These are phyloP conservation scores for Candida endomychidarum DNA, from an alignment of 805 yeast species.

Conservation along the genomic window DNA sequence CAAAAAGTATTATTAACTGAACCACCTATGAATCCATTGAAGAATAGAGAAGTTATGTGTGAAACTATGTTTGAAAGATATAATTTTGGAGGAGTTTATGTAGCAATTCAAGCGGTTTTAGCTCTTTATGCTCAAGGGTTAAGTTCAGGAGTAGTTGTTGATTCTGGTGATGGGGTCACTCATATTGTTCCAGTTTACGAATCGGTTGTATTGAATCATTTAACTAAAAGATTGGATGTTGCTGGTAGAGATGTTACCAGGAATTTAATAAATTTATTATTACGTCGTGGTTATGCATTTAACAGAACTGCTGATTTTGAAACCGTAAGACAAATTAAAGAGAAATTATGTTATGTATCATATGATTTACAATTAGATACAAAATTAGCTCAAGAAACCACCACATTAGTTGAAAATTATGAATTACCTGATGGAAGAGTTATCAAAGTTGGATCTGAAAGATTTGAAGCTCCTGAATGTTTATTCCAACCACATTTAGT, in stretches of 20 bases:
- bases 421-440: slow-evolving; percentile 97
- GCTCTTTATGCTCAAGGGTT: slow-evolving; percentile 97
- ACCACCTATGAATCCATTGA: slow-evolving; percentile 96
- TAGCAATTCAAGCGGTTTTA: slow-evolving; percentile 96
- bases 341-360: slow-evolving; percentile 83
- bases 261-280: slow-evolving; percentile 82
- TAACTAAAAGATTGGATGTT: slow-evolving; percentile 88
- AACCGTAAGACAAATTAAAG: slow-evolving; percentile 97
- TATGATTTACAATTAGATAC: slow-evolving; percentile 91
- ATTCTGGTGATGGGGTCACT: slow-evolving; percentile 98
- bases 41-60: slow-evolving; percentile 88
- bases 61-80: slow-evolving; percentile 91
- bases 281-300: slow-evolving; percentile 96
- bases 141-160: slow-evolving; percentile 96
- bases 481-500: slow-evolving; percentile 93
- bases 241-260: slow-evolving; percentile 99
- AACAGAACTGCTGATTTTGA: slow-evolving; percentile 98
- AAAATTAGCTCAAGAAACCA: slow-evolving; percentile 88
- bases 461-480: slow-evolving; percentile 97
- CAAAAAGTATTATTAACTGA: slow-evolving; percentile 87
- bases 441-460: slow-evolving; percentile 90
- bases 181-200: slow-evolving; percentile 98
- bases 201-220: slow-evolving; percentile 91
- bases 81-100: slow-evolving; percentile 88
- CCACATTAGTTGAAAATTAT: slow-evolving; percentile 85